Conservation (phyloP, 352 stramenopile genomes). For the Phytophthora crassamura region DNA sequence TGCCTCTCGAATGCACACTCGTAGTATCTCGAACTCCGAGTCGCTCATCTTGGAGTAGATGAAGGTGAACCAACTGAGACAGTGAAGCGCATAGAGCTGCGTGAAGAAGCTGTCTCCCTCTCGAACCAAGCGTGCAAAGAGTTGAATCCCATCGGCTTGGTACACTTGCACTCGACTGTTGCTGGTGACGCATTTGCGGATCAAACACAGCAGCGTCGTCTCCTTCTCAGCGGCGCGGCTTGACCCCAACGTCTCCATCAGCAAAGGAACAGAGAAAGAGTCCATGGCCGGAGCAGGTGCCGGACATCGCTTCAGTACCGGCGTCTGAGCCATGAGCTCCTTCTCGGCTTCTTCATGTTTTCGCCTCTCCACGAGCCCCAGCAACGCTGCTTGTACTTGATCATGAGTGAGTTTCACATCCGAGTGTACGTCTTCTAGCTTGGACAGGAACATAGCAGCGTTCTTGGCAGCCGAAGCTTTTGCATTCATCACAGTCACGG, state of each 20-base stretch:
- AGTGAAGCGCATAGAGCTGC: constrained; percentile 34
- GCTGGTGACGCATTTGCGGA: constrained; percentile 30
- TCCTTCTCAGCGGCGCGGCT: constrained; percentile 12
- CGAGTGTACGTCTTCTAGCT: constrained; percentile 27
- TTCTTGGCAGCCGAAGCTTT: constrained; percentile 20
- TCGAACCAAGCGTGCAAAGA: constrained; percentile 21
- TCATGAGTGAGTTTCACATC: constrained; percentile 30
- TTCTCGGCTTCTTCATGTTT: constrained; percentile 20
- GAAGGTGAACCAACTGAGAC: constrained; percentile 35
- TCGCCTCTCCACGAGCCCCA: constrained; percentile 26
- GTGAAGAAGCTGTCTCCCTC: constrained; percentile 22
- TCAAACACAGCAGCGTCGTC: constrained; percentile 21
- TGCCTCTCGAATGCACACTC: constrained; percentile 16
- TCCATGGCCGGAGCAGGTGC: constrained; percentile 11
- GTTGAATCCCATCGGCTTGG: constrained; percentile 17
- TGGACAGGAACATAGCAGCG: constrained; percentile 28
- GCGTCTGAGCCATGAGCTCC: constrained; percentile 16
- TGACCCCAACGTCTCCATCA: constrained; percentile 22
- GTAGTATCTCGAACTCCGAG: constrained; percentile 21
- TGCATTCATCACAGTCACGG: constrained; percentile 27
- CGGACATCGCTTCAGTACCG: constrained; percentile 15
- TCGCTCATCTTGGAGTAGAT: constrained; percentile 36
- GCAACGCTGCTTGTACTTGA: constrained; percentile 27
- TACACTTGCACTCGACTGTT: constrained; percentile 33
- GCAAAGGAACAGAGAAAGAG: constrained; percentile 20